Conservation (phyloP, 805 yeast species). For the Kuraishia cidri region DNA sequence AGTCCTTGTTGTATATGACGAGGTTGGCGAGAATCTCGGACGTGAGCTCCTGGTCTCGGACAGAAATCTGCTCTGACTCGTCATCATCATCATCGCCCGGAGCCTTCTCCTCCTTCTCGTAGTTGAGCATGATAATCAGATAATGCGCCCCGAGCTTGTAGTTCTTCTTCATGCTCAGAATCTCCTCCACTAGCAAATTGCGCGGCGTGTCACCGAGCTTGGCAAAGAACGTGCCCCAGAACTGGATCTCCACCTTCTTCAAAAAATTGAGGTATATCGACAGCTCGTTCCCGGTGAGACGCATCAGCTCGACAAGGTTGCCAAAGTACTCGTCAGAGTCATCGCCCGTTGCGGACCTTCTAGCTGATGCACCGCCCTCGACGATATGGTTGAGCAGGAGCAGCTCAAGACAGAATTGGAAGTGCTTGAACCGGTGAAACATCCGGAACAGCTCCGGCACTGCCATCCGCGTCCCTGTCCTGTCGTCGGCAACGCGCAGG, state of each 20-base stretch:
- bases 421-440: slow-evolving; percentile 31
- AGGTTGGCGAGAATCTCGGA: slow-evolving; percentile 33
- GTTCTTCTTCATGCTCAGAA: slow-evolving; percentile 23
- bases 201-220: slow-evolving; percentile 33
- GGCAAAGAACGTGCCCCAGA: slow-evolving; percentile 39
- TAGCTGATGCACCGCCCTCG: slow-evolving; percentile 3
- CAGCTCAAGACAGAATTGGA: slow-evolving; percentile 39
- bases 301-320: slow-evolving; percentile 20
- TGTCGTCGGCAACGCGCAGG: slow-evolving; percentile 14
- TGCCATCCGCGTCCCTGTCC: slow-evolving; percentile 12
- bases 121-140: slow-evolving; percentile 41
- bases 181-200: slow-evolving; percentile 29
- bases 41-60: slow-evolving; percentile 29
- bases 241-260: slow-evolving; percentile 42
- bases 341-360: slow-evolving; percentile 17
- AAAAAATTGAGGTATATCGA: slow-evolving; percentile 40
- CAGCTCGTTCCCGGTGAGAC: slow-evolving; percentile 18
- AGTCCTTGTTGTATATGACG: slow-evolving; percentile 23
- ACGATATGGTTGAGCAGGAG: slow-evolving; percentile 29
- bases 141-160: slow-evolving; percentile 42
- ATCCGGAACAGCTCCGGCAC: slow-evolving; percentile 7
- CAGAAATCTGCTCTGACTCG: slow-evolving; percentile 7
- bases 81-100: slow-evolving; percentile 9
- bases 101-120: slow-evolving; percentile 33
- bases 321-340: slow-evolving; percentile 16